A percentile compares a stretch with the other conserved stretches of the same genome.
phyloP scores from a whole-genome alignment of 2,329 filamentous ascomycete genomes.

The Apiospora aurea region DNA sequence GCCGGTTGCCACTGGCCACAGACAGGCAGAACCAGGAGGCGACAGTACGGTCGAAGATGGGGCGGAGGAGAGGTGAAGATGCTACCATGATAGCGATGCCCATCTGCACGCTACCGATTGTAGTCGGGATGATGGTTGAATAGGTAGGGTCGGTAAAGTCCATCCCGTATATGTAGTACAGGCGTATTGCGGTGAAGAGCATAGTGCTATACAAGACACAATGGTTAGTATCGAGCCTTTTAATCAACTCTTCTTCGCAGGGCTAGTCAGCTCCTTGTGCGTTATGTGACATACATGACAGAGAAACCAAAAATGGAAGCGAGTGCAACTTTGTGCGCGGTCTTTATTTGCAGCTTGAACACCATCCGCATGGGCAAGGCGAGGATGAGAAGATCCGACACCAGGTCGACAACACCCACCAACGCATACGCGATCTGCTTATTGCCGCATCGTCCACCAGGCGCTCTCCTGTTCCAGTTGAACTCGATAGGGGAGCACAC shows the following conservation, averaged over 20 bases:
- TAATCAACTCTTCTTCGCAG: background rate
- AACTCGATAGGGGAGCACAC: slow-evolving; percentile 34
- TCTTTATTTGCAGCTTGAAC: background rate
- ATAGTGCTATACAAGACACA: background rate
- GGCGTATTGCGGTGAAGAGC: slow-evolving; percentile 22
- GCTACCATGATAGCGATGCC: slow-evolving; percentile 34
- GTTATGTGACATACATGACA: slow-evolving; percentile 30
- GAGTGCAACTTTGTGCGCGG: slow-evolving; percentile 2
- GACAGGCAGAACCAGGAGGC: background rate
- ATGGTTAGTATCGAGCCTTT: background rate
- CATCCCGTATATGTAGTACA: slow-evolving; percentile 28
- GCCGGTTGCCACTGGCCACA: background rate
- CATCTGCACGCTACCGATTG: slow-evolving; percentile 32
- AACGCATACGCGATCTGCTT: slow-evolving; percentile 29
- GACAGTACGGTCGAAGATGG: slow-evolving; percentile 29
- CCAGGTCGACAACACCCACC: slow-evolving; percentile 30
- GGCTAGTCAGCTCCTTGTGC: background rate
- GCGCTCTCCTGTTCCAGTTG: slow-evolving; percentile 38
- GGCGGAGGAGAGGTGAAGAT: slow-evolving; percentile 31
- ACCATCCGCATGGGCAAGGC: slow-evolving; percentile 11
- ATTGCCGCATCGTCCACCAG: slow-evolving; percentile 32
- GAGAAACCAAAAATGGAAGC: slow-evolving; percentile 22
- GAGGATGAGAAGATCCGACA: slow-evolving; percentile 16
- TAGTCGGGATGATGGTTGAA: slow-evolving; percentile 26
- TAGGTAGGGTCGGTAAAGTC: slow-evolving; percentile 31